Conservation (phyloP, 1,284 basidiomycete species). For the Chalciporus sp. region DNA sequence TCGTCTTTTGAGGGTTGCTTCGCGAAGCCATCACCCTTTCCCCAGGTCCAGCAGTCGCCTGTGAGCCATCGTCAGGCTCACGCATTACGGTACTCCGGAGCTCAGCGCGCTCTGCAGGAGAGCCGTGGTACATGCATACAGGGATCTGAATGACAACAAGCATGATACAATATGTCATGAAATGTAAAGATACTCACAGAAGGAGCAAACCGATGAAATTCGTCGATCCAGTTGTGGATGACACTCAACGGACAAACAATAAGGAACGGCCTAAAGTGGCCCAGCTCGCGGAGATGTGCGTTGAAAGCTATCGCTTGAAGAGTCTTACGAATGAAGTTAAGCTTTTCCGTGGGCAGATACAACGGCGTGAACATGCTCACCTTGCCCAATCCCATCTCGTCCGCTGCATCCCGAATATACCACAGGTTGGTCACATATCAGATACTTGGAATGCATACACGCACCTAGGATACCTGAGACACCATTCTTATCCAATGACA, state of each 20-base stretch:
- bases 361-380: constrained; percentile 36
- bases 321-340: constrained; percentile 53
- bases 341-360: not conserved
- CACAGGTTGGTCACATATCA: not conserved
- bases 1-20: constrained; percentile 9
- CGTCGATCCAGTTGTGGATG: constrained; percentile 88
- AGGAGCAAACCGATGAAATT: constrained; percentile 86
- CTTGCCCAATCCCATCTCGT: constrained; percentile 95
- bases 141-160: constrained; percentile 58
- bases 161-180: not conserved
- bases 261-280: constrained; percentile 80
- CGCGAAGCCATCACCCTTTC: constrained; percentile 24
- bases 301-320: constrained; percentile 93
- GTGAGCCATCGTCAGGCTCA: constrained; percentile 27
- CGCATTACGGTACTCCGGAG: constrained; percentile 66
- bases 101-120: constrained; percentile 74
- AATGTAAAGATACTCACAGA: constrained; percentile 45
- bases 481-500: constrained; percentile 89
- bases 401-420: constrained; percentile 50
- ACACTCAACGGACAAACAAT: constrained; percentile 93
- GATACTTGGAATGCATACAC: constrained; percentile 24
- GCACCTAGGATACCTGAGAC: constrained; percentile 90
- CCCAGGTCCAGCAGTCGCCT: constrained; percentile 24
- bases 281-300: constrained; percentile 81
- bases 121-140: constrained; percentile 89